Conservation (phyloP, 352 stramenopile genomes). For the Phytophthora ramorum region DNA sequence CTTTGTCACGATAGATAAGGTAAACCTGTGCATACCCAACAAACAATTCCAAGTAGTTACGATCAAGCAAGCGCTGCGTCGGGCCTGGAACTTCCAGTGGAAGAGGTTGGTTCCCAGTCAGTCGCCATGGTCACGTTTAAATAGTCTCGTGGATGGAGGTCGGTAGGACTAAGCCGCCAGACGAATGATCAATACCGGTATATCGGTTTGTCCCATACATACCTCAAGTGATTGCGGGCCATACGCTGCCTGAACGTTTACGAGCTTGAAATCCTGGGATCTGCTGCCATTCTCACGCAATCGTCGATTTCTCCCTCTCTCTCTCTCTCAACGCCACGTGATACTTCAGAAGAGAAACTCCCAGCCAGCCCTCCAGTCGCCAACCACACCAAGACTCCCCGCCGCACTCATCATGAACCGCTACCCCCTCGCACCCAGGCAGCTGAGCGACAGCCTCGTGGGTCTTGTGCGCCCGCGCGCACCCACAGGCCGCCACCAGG, state of each 20-base stretch:
- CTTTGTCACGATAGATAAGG: too few relatives aligned
- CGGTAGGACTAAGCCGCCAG: background rate
- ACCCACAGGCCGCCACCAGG: too few relatives aligned
- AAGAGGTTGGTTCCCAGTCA: too few relatives aligned
- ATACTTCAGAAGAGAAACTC: slow-evolving; percentile 21
- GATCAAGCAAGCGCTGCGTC: too few relatives aligned
- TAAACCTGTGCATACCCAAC: too few relatives aligned
- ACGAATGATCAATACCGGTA: slow-evolving; percentile 1
- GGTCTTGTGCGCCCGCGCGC: too few relatives aligned
- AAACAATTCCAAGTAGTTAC: too few relatives aligned
- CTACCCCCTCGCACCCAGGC: too few relatives aligned
- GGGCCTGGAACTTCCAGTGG: too few relatives aligned
- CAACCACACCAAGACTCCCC: too few relatives aligned
- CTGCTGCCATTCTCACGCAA: slow-evolving; percentile 14
- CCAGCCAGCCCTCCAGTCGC: slow-evolving; percentile 8
- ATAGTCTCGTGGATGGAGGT: slow-evolving; percentile 19
- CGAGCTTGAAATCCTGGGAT: slow-evolving; percentile 11
- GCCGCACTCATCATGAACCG: too few relatives aligned
- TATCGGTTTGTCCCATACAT: slow-evolving; percentile 1
- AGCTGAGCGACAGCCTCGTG: too few relatives aligned
- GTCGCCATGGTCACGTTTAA: slow-evolving; percentile 2
- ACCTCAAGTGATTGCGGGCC: slow-evolving; percentile 10
- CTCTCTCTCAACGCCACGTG: slow-evolving; percentile 26
- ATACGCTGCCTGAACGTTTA: slow-evolving; percentile 7
- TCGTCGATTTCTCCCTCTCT: slow-evolving; percentile 11